These are phyloP conservation scores for Epicoccum sorghinum DNA, from an alignment of 2,329 filamentous ascomycete species.

Conservation along the genomic window DNA sequence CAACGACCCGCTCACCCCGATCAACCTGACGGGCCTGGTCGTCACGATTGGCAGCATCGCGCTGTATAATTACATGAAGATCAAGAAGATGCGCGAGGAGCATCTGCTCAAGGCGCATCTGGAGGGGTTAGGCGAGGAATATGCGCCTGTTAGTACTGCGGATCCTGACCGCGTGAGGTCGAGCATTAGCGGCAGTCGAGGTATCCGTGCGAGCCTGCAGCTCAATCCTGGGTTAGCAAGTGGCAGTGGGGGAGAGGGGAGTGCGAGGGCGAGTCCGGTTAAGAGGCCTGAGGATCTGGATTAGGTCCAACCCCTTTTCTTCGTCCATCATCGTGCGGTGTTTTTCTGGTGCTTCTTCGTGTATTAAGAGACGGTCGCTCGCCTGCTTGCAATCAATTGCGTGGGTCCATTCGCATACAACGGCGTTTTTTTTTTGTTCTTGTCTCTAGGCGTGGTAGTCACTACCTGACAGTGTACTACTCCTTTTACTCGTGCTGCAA, in stretches of 20 bases:
- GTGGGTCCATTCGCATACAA: too few relatives aligned
- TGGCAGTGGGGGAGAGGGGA: constrained; percentile 28
- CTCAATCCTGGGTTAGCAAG: constrained; percentile 37
- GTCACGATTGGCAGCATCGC: constrained; percentile 87
- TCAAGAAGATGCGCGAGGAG: constrained; percentile 83
- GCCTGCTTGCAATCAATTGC: too few relatives aligned
- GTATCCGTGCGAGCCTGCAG: constrained; percentile 46
- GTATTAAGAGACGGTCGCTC: too few relatives aligned
- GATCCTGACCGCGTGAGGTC: constrained; percentile 38
- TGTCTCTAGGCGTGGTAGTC: too few relatives aligned
- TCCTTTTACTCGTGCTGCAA: too few relatives aligned
- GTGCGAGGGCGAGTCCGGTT: constrained; percentile 47
- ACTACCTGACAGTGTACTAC: too few relatives aligned
- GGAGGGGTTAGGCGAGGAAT: constrained; percentile 46
- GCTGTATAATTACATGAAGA: constrained; percentile 94
- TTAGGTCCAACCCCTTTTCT: constrained; percentile 18
- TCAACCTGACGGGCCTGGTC: constrained; percentile 87
- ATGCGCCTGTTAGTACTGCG: constrained; percentile 42
- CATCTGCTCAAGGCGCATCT: constrained; percentile 60
- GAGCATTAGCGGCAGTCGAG: constrained; percentile 26
- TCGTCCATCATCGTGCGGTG: too few relatives aligned
- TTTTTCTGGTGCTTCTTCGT: too few relatives aligned
- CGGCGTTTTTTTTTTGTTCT: too few relatives aligned
- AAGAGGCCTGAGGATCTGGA: constrained; percentile 56
- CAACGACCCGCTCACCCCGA: constrained; percentile 80